Base-by-base conservation (phyloP, 768 basidiomycete genomes). In the Russula abietina region DNA sequence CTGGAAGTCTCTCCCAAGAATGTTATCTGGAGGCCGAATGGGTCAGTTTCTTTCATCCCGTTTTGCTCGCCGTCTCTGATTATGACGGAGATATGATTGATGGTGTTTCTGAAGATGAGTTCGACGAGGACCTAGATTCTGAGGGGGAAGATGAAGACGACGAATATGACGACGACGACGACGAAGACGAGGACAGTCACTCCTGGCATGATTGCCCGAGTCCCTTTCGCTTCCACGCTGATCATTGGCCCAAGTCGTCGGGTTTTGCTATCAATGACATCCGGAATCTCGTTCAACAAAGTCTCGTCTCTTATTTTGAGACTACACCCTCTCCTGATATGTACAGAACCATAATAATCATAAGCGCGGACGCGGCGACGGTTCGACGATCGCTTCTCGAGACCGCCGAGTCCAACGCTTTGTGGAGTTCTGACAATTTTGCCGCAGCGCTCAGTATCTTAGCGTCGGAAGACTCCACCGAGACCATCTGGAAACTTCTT, bases 401-500 rank as follows among this genome's bases (percentile, higher is more conserved):
- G 0, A 69, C 76, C 36, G 65, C 82, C 0, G 59, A 71, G 57
- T 69, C 75, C 1, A 73, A 79, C 16, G 84, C 84, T 0, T 75
- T 79, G 12, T 71, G 74, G 60, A 78, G 80, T 8, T 75, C 82
- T 0, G 83, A 85, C 22, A 80, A 80, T 16, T 75, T 85, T 36
- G 77, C 76, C 2, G 80, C 80, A 0, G 83, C 86, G 0, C 76
- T 89, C 12, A 79, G 80, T 3, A 83, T 87, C 61, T 71, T 81
- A 68, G 70, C 78, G 4, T 45, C 69, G 4, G 76, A 78, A 46
- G 68, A 71, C 67, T 68, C 80, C 38, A 62, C 72, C 7, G 69
- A 71, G 0, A 68, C 67, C 32, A 71, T 87, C 64, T 53, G 75
- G 46, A 39, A 60, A 0, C 77, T 86, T 11, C 79, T 88, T 55